A percentile compares a stretch with the other conserved stretches of the same genome.
Evolutionary conservation across 2,329 filamentous ascomycete genomes (phyloP).

Genomic region (Exophiala spinifera): DNA sequence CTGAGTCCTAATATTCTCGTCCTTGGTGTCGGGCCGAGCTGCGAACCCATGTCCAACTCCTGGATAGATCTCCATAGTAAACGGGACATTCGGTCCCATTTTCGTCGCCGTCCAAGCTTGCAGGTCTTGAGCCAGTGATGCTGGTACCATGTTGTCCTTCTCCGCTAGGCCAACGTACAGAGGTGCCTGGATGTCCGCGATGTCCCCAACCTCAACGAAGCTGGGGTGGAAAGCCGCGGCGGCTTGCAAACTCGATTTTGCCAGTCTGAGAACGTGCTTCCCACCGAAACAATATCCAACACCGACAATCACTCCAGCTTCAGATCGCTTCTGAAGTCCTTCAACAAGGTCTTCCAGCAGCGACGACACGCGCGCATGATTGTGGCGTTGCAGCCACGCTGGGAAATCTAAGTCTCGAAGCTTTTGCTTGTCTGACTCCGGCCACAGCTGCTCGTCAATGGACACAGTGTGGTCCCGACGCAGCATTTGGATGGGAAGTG

Average conservation of each 20-base stretch:
- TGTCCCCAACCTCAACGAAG: constrained; percentile 5
- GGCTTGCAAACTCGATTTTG: constrained; percentile 2
- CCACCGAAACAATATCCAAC: constrained; percentile 17
- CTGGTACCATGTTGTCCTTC: constrained; percentile 13
- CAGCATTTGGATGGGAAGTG: constrained; percentile 8
- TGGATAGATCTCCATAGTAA: no score
- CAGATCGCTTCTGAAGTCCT: background rate
- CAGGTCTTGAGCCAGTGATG: no score
- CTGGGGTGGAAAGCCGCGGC: constrained; percentile 6
- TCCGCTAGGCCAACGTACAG: constrained; percentile 8
- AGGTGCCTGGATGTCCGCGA: constrained; percentile 3
- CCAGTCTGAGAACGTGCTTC: constrained; percentile 5
- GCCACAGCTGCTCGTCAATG: constrained; percentile 14
- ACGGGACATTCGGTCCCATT: no score
- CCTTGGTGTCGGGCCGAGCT: constrained; percentile 10
- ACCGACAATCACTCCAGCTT: background rate
- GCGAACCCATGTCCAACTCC: constrained; percentile 14
- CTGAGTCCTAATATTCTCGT: background rate
- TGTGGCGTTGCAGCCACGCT: constrained; percentile 1
- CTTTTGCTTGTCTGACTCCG: constrained; percentile 3
- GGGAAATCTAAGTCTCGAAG: background rate
- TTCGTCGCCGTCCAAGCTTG: no score
- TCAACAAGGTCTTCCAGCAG: background rate
- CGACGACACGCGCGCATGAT: background rate
- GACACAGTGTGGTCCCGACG: background rate